These are phyloP conservation scores for Aspergillus nomiae DNA, from an alignment of 2,329 filamentous ascomycete species.

Conservation along the genomic window DNA sequence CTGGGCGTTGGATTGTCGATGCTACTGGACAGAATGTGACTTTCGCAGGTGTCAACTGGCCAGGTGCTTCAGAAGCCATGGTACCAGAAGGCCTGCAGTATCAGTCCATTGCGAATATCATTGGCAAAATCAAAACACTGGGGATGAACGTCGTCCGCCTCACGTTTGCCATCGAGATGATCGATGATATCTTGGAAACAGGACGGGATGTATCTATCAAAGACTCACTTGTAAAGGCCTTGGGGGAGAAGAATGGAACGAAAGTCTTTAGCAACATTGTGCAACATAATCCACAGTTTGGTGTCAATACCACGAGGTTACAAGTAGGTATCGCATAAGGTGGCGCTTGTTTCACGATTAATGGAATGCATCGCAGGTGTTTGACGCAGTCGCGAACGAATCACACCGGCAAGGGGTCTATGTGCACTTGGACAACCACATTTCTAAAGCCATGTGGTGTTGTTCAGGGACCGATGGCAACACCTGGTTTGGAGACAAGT, in stretches of 20 bases:
- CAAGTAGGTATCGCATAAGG: conserved; percentile 3
- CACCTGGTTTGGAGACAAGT: conserved; percentile 62
- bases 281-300: conserved; percentile 39
- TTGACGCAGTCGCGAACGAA: conserved; percentile 64
- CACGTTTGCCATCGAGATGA: conserved; percentile 46
- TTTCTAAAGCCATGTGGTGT: conserved; percentile 62
- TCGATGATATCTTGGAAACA: conserved; percentile 46
- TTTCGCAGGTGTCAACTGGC: conserved; percentile 36
- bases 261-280: conserved; percentile 41
- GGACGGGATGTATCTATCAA: conserved; percentile 42
- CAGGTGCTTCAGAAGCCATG: conserved; percentile 35
- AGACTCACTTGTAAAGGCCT: conserved; percentile 41
- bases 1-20: conserved; percentile 44
- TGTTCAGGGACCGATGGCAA: conserved; percentile 59
- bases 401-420: conserved; percentile 58
- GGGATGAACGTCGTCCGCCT: conserved; percentile 39
- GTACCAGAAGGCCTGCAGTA: conserved; percentile 37
- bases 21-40: conserved; percentile 32
- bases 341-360: not conserved
- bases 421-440: conserved; percentile 64
- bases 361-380: conserved; percentile 40
- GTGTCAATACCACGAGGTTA: conserved; percentile 38
- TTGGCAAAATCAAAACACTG: conserved; percentile 31
- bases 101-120: conserved; percentile 27
- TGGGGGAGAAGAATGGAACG: conserved; percentile 44